These are phyloP conservation scores for Apiotrichum sp. DNA, from an alignment of 1,284 basidiomycete species.

Conservation along the genomic window DNA sequence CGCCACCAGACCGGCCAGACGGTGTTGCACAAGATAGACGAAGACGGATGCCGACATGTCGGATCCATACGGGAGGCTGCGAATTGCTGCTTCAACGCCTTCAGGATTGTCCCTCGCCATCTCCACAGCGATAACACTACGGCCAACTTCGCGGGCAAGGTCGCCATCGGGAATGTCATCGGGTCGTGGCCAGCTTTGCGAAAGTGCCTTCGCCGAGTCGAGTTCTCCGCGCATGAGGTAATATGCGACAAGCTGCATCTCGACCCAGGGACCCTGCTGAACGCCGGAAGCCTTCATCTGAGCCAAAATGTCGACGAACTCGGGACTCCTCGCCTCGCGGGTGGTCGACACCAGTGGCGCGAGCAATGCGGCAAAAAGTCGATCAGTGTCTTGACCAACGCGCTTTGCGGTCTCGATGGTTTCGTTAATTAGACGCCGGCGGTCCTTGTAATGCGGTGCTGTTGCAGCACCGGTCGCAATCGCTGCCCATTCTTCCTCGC, in stretches of 20 bases:
- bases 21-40: constrained; percentile 9
- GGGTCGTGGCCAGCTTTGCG: constrained; percentile 1
- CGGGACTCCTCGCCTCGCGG: not conserved
- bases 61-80: constrained; percentile 1
- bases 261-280: constrained; percentile 6
- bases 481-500: not conserved
- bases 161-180: not conserved
- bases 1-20: constrained; percentile 3
- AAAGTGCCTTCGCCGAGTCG: constrained; percentile 10
- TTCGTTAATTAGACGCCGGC: not conserved
- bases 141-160: not conserved
- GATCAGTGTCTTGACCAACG: not conserved
- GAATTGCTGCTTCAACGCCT: constrained; percentile 7
- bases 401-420: not conserved
- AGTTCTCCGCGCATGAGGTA: constrained; percentile 14
- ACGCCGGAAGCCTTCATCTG: constrained; percentile 4
- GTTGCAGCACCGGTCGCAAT: not conserved
- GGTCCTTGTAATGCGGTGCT: not conserved
- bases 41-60: constrained; percentile 8
- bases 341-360: not conserved
- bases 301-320: not conserved
- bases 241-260: constrained; percentile 16
- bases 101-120: constrained; percentile 15
- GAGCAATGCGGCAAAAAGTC: constrained; percentile 4
- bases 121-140: constrained; percentile 2